Conservation (phyloP, 192 early-diverging fungal species). For the Gamsiella multidivaricata region DNA sequence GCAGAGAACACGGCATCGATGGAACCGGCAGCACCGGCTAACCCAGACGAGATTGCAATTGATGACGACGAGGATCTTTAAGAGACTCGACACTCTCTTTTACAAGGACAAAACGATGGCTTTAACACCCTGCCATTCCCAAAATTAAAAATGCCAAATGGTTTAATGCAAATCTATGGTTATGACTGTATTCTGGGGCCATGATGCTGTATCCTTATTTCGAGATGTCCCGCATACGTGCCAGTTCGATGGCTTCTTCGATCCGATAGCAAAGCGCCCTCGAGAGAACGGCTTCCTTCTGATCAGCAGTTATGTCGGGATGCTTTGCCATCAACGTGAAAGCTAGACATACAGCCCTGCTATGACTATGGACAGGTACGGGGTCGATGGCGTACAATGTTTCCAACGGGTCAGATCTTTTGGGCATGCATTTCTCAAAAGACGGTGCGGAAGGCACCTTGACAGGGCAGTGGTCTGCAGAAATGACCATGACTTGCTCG, state of each 20-base stretch:
- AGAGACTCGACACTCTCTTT: background rate
- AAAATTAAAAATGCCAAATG: too few relatives aligned
- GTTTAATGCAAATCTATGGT: too few relatives aligned
- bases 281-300: conserved; percentile 24
- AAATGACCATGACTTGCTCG: conserved; percentile 38
- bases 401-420: conserved; percentile 38
- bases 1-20: conserved; percentile 16
- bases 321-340: conserved; percentile 8
- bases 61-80: conserved; percentile 66
- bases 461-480: conserved; percentile 30
- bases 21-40: conserved; percentile 39
- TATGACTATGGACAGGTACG: conserved; percentile 31
- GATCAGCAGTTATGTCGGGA: background rate
- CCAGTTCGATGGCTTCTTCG: conserved; percentile 31
- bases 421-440: conserved; percentile 9
- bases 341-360: conserved; percentile 22
- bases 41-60: conserved; percentile 80
- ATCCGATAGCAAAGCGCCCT: conserved; percentile 45
- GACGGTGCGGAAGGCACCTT: conserved; percentile 1
- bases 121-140: too few relatives aligned
- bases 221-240: conserved; percentile 1
- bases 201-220: background rate
- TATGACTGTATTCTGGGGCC: background rate
- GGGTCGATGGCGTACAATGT: conserved; percentile 33
- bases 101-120: too few relatives aligned